phyloP scores from a whole-genome alignment of 2,329 filamentous ascomycete genomes.

The Falciphora oryzae region DNA sequence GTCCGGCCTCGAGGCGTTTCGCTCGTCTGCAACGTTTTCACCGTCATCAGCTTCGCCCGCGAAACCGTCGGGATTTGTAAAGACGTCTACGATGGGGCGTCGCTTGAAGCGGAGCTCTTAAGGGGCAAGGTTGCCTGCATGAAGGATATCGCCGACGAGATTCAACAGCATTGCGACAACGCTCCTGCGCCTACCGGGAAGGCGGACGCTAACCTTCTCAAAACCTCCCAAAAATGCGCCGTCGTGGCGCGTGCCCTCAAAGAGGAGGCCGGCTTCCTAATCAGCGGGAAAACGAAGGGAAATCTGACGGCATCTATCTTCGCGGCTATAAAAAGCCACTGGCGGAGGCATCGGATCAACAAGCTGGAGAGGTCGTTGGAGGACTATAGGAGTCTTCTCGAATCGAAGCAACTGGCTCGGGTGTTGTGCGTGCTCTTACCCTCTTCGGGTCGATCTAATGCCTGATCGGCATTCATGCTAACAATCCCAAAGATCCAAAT shows the following conservation, averaged over 20 bases:
- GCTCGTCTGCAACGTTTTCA: constrained; percentile 20
- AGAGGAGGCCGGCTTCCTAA: neutral
- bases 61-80: constrained; percentile 16
- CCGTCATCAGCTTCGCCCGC: constrained; percentile 18
- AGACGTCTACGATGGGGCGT: constrained; percentile 14
- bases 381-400: too few species aligned
- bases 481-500: too few species aligned
- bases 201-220: neutral
- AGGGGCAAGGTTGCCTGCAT: neutral
- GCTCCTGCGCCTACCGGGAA: too few species aligned
- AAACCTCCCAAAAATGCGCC: neutral
- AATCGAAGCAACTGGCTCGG: too few species aligned
- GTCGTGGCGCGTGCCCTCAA: neutral
- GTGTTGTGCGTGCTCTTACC: too few species aligned
- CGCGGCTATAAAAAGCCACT: too few species aligned
- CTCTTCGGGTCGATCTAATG: too few species aligned
- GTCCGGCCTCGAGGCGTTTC: constrained; percentile 11
- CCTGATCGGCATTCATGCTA: too few species aligned
- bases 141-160: neutral
- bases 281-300: too few species aligned
- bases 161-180: neutral
- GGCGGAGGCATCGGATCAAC: too few species aligned
- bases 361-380: too few species aligned
- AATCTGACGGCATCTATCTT: too few species aligned
- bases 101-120: neutral